These are phyloP conservation scores for Malus hybrid DNA, from an alignment of 331 rosid species.

Conservation along the genomic window DNA sequence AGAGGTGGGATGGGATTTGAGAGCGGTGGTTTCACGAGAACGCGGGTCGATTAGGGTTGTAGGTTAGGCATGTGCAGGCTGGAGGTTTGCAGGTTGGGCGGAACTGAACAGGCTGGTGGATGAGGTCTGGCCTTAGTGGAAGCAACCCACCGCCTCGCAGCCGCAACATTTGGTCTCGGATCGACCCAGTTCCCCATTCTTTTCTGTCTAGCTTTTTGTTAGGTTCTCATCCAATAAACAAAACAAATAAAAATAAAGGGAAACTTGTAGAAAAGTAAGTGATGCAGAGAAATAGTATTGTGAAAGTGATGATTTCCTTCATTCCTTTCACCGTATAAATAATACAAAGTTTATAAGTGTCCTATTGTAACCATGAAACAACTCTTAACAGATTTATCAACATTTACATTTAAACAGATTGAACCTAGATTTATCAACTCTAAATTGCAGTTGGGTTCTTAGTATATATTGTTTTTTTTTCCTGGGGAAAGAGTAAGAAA, in stretches of 20 bases:
- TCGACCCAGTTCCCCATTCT: neutral
- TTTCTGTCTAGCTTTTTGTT: no score
- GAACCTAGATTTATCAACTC: neutral
- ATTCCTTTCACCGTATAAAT: neutral
- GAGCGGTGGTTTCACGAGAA: neutral
- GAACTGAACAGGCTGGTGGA: neutral
- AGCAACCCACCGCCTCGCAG: neutral
- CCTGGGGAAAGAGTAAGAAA: no score
- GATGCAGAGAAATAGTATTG: neutral
- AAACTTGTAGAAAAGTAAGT: neutral
- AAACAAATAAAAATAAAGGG: no score
- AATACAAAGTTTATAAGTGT: neutral
- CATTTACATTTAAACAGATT: neutral
- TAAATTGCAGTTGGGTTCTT: no score
- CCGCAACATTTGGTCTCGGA: neutral
- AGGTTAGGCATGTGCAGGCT: neutral
- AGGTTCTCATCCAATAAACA: no score
- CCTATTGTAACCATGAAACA: neutral
- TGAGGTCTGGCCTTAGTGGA: neutral
- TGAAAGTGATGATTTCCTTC: neutral
- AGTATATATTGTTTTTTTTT: no score
- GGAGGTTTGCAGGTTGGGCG: neutral
- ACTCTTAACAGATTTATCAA: neutral
- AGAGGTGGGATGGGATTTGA: neutral
- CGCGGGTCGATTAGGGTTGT: neutral